Evolutionary conservation across 1,284 basidiomycete species (phyloP), one percentile per base, ranked within the genome.

Genomic region (Athelia psychrophila): DNA sequence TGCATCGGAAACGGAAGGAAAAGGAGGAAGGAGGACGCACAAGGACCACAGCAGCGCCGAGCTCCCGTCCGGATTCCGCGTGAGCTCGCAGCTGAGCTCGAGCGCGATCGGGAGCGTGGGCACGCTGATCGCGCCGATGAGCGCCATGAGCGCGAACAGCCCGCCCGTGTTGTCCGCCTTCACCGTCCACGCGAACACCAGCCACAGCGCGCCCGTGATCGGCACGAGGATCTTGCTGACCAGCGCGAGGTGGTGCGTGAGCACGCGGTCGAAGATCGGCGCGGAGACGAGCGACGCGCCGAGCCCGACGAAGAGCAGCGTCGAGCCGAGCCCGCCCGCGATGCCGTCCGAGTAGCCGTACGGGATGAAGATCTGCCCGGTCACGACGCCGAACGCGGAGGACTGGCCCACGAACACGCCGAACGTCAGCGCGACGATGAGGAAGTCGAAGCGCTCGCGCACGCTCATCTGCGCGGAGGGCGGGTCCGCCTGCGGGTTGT

Each of bases 171-270:
- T 81, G 57, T 84, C 60, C 4, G 79, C 80, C 54, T 75, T 78
- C 25, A 86, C 89, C 46, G 84, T 88, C 88, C 88, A 92, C 38
- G 92, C 84, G 12, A 92, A 68, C 12, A 80, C 79, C 19, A 91
- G 66, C 87, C 89, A 92, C 19, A 73, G 74, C 1, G 62, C 74
- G 8, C 75, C 83, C 9, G 87, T 70, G 48, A 83, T 61, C 2
- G 89, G 88, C 13, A 83, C 76, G 16, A 88, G 62, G 0, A 82
- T 53, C 53, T 87, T 88, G 50, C 75, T 60, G 2, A 81, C 79
- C 6, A 81, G 55, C 0, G 81, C 86, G 35, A 91, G 74, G 56
- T 82, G 82, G 55, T 82, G 76, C 2, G 88, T 90, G 53, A 92
- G 79, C 8, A 90, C 80, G 20, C 89, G 80, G 61, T 93, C 90